phyloP scores from a whole-genome alignment of 805 yeast genomes.

The Huiozyma naganishii region DNA sequence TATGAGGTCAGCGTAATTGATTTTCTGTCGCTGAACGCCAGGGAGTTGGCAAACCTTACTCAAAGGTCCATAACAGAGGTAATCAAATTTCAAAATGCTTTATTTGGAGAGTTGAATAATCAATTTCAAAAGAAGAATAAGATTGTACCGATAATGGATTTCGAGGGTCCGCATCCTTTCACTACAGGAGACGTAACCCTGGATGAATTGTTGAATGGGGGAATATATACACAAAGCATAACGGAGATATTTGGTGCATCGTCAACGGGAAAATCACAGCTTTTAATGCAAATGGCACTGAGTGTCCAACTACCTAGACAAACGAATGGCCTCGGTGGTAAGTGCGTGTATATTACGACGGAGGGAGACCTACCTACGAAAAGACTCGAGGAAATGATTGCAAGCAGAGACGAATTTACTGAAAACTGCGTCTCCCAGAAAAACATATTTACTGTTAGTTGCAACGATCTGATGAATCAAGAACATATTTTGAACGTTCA shows the following conservation, averaged over 20 bases:
- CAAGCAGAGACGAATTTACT: slow-evolving; percentile 24
- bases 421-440: slow-evolving; percentile 30
- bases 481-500: slow-evolving; percentile 64
- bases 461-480: slow-evolving; percentile 60
- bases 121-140: slow-evolving; percentile 6
- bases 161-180: slow-evolving; percentile 17
- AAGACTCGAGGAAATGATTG: slow-evolving; percentile 43
- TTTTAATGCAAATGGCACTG: slow-evolving; percentile 54
- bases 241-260: slow-evolving; percentile 80
- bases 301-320: slow-evolving; percentile 42
- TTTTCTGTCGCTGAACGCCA: slow-evolving; percentile 29
- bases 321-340: slow-evolving; percentile 38
- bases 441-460: slow-evolving; percentile 42
- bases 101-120: slow-evolving; percentile 11
- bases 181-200: slow-evolving; percentile 44
- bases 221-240: slow-evolving; percentile 42
- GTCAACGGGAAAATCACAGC: slow-evolving; percentile 79
- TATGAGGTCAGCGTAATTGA: slow-evolving; percentile 32
- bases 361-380: slow-evolving; percentile 64
- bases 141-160: background rate
- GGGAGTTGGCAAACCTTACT: slow-evolving; percentile 26
- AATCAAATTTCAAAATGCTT: slow-evolving; percentile 13
- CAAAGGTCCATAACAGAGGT: slow-evolving; percentile 29
- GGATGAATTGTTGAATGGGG: slow-evolving; percentile 45
- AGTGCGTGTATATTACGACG: slow-evolving; percentile 66